phyloP scores from a whole-genome alignment of 2,329 filamentous ascomycete species.

The Penicillium sp. region DNA sequence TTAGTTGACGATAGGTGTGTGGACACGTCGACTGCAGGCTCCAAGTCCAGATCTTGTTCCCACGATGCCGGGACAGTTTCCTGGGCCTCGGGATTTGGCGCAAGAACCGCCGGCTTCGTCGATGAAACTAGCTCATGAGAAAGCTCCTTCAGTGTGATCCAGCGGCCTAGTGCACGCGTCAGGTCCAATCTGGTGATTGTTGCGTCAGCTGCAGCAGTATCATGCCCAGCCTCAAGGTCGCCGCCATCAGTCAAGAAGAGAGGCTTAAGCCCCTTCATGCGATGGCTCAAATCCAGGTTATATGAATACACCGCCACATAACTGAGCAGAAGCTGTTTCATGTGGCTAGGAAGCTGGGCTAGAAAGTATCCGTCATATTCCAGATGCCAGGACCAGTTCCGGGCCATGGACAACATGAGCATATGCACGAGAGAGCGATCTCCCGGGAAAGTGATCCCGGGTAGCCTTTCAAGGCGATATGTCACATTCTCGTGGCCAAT shows the following conservation, averaged over 20 bases:
- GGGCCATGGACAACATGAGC: constrained; percentile 58
- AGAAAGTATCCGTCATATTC: constrained; percentile 62
- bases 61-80: constrained; percentile 43
- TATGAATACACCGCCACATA: constrained; percentile 59
- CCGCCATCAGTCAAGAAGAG: constrained; percentile 47
- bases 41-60: constrained; percentile 40
- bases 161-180: constrained; percentile 53
- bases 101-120: constrained; percentile 10
- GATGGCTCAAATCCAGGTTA: constrained; percentile 42
- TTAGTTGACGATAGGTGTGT: background rate
- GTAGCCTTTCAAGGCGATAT: constrained; percentile 44
- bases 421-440: constrained; percentile 54
- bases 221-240: constrained; percentile 3
- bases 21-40: constrained; percentile 7
- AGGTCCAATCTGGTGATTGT: constrained; percentile 59
- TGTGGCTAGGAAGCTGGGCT: constrained; percentile 53
- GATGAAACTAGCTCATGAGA: constrained; percentile 46
- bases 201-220: constrained; percentile 33
- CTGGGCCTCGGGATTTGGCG: constrained; percentile 5
- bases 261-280: constrained; percentile 52
- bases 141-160: constrained; percentile 55
- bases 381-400: constrained; percentile 60
- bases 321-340: constrained; percentile 59
- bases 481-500: constrained; percentile 18
- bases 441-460: constrained; percentile 43